Evolutionary conservation across 495 filamentous ascomycete species (phyloP).

Genomic region (Pseudevernia furfuracea): DNA sequence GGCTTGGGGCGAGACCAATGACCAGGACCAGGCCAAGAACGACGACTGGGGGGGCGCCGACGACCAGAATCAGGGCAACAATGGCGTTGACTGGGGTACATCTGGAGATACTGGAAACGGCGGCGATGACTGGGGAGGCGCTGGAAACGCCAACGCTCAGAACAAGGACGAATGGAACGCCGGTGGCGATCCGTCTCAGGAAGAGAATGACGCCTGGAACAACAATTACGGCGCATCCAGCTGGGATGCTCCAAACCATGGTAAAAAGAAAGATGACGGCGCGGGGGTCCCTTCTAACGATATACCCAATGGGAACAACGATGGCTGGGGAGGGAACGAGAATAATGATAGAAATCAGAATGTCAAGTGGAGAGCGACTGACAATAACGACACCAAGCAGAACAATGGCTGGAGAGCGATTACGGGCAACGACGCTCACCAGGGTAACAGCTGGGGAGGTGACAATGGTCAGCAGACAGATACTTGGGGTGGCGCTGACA

Average conservation of each 20-base stretch:
- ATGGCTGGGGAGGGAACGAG: constrained; percentile 7
- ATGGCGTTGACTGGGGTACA: constrained; percentile 7
- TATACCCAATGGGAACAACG: constrained; percentile 4
- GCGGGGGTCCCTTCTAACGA: background rate
- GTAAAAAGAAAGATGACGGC: constrained; percentile 10
- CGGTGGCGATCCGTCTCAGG: background rate
- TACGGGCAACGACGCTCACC: constrained; percentile 2
- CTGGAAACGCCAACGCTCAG: constrained; percentile 3
- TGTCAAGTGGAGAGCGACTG: background rate
- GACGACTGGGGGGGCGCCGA: constrained; percentile 4
- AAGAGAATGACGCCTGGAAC: constrained; percentile 2
- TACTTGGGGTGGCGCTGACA: constrained; percentile 1
- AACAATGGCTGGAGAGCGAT: background rate
- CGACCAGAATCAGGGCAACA: background rate
- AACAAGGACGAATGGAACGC: constrained; percentile 12
- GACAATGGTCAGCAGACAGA: background rate
- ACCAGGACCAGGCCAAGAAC: background rate
- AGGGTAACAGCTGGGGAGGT: background rate
- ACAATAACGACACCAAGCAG: background rate
- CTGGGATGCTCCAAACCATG: constrained; percentile 1
- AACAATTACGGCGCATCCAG: constrained; percentile 3
- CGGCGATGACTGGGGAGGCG: background rate
- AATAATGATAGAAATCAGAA: constrained; percentile 3
- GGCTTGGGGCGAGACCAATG: constrained; percentile 5
- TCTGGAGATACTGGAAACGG: background rate